Percentiles rank a stretch among this genome's conserved stretches.
Evolutionary conservation across 2,329 filamentous ascomycete genomes (phyloP).

Genomic region (Calonectria pseudoreteaudii): DNA sequence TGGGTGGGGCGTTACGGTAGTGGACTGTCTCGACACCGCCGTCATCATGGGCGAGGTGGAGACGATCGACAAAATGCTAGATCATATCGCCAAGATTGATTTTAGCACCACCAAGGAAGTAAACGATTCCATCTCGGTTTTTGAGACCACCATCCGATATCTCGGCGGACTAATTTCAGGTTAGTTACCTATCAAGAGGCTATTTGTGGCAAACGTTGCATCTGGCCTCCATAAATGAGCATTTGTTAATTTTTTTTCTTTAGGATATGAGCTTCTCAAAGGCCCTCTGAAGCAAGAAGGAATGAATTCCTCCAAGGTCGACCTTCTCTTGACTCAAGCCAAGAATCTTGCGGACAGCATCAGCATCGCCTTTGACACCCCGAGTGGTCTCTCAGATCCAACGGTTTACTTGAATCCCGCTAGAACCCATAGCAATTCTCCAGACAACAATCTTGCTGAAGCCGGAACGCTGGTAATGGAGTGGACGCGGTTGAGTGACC

Average conservation of each 20-base stretch:
- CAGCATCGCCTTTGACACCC: neutral
- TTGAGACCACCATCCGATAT: neutral
- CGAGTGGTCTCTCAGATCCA: neutral
- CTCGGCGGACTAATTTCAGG: neutral
- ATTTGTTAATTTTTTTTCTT: no score
- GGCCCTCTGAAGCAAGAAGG: neutral
- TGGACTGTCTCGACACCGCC: neutral
- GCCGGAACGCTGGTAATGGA: neutral
- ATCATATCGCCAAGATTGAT: neutral
- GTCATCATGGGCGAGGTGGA: neutral
- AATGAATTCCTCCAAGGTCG: neutral
- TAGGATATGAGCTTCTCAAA: neutral
- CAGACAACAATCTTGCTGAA: neutral
- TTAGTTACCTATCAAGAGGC: neutral
- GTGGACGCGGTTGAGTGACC: neutral
- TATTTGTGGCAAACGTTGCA: no score
- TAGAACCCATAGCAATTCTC: neutral
- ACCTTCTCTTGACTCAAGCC: neutral
- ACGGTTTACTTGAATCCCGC: neutral
- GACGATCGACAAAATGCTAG: neutral
- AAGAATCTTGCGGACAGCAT: neutral
- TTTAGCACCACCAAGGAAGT: neutral
- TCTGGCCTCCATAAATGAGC: neutral
- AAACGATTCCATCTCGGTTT: neutral
- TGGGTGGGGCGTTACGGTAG: neutral